phyloP scores from a whole-genome alignment of 2,329 filamentous ascomycete genomes.

The Diaporthe humulicola region DNA sequence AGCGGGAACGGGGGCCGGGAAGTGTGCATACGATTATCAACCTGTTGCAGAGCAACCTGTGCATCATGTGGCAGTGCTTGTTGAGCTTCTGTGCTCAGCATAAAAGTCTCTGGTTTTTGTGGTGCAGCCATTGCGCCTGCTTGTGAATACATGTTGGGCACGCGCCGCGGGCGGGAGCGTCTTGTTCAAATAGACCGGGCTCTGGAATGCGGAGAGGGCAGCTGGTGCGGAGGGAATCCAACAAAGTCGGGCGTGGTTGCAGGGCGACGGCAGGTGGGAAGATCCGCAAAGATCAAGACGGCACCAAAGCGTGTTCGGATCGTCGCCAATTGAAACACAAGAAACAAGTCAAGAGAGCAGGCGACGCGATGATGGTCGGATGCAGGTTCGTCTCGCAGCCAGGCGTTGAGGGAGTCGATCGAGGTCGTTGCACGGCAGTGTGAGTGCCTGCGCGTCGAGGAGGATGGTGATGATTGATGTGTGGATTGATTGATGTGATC shows the following conservation, averaged over 20 bases:
- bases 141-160: slow-evolving; percentile 79
- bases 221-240: slow-evolving; percentile 8
- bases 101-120: slow-evolving; percentile 98
- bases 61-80: slow-evolving; percentile 96
- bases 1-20: not conserved
- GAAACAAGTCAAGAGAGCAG: slow-evolving; percentile 24
- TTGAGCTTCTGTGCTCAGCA: slow-evolving; percentile 97
- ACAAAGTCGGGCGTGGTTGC: slow-evolving; percentile 4
- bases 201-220: slow-evolving; percentile 29
- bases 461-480: slow-evolving; percentile 25
- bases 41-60: slow-evolving; percentile 96
- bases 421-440: not conserved
- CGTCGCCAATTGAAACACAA: slow-evolving; percentile 37
- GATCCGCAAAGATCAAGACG: slow-evolving; percentile 35
- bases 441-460: slow-evolving; percentile 9
- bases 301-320: slow-evolving; percentile 36
- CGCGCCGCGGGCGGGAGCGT: slow-evolving; percentile 31
- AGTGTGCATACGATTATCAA: slow-evolving; percentile 87
- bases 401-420: slow-evolving; percentile 35
- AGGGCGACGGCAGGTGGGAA: slow-evolving; percentile 1
- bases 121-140: slow-evolving; percentile 89
- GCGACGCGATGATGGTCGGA: slow-evolving; percentile 36
- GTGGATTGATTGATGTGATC: slow-evolving; percentile 33
- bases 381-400: slow-evolving; percentile 39
- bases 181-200: slow-evolving; percentile 29